phyloP scores from a whole-genome alignment of 495 filamentous ascomycete species.

The Aspergillus campestris region DNA sequence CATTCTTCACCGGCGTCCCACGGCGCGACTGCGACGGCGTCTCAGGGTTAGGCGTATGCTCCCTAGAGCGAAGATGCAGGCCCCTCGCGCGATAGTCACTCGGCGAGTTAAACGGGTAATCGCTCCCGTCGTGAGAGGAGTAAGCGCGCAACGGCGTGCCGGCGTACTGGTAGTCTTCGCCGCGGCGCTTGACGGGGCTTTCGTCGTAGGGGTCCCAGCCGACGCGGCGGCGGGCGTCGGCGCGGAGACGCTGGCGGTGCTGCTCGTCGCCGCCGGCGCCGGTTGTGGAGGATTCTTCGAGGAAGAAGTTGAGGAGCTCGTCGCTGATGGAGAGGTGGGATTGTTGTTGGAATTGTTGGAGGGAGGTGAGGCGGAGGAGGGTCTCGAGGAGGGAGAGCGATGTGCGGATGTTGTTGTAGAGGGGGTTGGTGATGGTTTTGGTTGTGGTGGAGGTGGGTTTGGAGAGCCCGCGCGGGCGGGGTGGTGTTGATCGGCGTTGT shows the following conservation, averaged over 20 bases:
- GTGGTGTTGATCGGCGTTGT: slow-evolving; percentile 13
- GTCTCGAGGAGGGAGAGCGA: slow-evolving; percentile 92
- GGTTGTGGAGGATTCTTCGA: slow-evolving; percentile 68
- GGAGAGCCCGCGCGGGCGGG: slow-evolving; percentile 16
- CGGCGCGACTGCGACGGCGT: slow-evolving; percentile 17
- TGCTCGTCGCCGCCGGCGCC: slow-evolving; percentile 65
- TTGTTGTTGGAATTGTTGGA: slow-evolving; percentile 96
- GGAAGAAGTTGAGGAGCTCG: slow-evolving; percentile 88
- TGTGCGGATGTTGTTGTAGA: slow-evolving; percentile 55
- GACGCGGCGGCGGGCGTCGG: slow-evolving; percentile 66
- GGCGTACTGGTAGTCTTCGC: slow-evolving; percentile 52
- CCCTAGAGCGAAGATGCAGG: slow-evolving; percentile 29
- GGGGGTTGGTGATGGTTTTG: slow-evolving; percentile 31
- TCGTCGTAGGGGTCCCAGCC: slow-evolving; percentile 86
- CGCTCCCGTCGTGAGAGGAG: slow-evolving; percentile 15
- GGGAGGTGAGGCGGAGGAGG: slow-evolving; percentile 78
- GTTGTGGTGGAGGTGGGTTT: slow-evolving; percentile 22
- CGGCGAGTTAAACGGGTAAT: slow-evolving; percentile 22
- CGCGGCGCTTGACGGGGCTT: slow-evolving; percentile 54
- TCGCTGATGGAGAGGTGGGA: slow-evolving; percentile 92
- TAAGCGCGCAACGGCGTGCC: slow-evolving; percentile 12
- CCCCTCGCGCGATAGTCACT: slow-evolving; percentile 18
- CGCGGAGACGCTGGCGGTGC: slow-evolving; percentile 58
- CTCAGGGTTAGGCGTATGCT: slow-evolving; percentile 26
- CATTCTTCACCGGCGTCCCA: slow-evolving; percentile 14